phyloP scores from a whole-genome alignment of 2,329 filamentous ascomycete genomes.

The Bisporella sp. region DNA sequence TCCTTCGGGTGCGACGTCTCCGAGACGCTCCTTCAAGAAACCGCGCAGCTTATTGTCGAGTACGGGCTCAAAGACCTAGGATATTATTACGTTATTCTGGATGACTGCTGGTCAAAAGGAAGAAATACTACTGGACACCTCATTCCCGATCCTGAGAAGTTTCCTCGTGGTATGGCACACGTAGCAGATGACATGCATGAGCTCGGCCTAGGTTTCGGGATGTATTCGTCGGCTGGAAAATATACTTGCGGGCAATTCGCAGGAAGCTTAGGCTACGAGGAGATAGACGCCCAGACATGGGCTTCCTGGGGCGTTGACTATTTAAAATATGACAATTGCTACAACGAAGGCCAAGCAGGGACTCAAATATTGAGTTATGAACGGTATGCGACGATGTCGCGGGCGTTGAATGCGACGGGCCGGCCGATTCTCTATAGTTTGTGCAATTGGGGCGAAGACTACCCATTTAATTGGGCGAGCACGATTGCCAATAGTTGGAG shows the following conservation, averaged over 20 bases:
- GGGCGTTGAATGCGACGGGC: constrained; percentile 29
- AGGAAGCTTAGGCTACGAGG: constrained; percentile 42
- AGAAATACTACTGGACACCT: constrained; percentile 34
- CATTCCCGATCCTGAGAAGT: constrained; percentile 33
- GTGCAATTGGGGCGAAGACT: constrained; percentile 42
- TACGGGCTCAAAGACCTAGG: constrained; percentile 45
- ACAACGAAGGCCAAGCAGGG: constrained; percentile 45
- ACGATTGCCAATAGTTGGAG: constrained; percentile 31
- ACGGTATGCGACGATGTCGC: constrained; percentile 29
- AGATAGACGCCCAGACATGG: constrained; percentile 43
- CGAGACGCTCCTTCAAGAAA: constrained; percentile 40
- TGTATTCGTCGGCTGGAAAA: constrained; percentile 42
- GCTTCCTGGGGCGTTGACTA: constrained; percentile 46
- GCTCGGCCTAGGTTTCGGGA: constrained; percentile 43
- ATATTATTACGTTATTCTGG: constrained; percentile 49
- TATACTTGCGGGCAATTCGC: constrained; percentile 33
- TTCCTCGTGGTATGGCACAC: constrained; percentile 40
- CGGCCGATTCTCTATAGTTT: constrained; percentile 32
- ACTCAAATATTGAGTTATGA: constrained; percentile 31
- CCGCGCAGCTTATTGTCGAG: constrained; percentile 40
- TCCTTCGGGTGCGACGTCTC: constrained; percentile 43
- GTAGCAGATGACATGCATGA: constrained; percentile 40
- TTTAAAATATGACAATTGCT: constrained; percentile 51
- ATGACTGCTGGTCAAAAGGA: constrained; percentile 45
- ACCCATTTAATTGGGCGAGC: constrained; percentile 31